Evolutionary conservation across 768 basidiomycete species (phyloP), one percentile per base, ranked within the genome.

Genomic region (Leccinellum albellum): DNA sequence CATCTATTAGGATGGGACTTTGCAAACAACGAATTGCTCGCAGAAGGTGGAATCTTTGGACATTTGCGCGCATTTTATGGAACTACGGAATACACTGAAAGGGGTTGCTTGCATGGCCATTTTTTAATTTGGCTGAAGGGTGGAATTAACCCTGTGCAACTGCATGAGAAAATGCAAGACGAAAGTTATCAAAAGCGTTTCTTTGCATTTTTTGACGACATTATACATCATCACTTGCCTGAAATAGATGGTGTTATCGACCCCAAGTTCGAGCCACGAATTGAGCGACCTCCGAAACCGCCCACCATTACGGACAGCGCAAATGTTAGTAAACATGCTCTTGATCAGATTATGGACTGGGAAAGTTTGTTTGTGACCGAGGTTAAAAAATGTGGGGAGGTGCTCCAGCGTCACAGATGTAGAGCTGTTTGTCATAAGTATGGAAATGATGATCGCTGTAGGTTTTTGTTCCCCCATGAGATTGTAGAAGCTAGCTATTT

Each of bases 401-500:
- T 45, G 4, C 28, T 70, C 7, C 69, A 70, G 26, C 6, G 58
- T 1, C 69, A 70, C 46, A 14, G 9, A 3, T 66, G 65, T 54
- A 23, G 37, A 8, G 1, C 54, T 2, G 67, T 70, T 17, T 74
- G 72, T 51, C 65, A 73, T 32, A 72, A 74, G 47, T 73, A 74
- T 65, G 62, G 65, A 4, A 64, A 71, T 61, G 49, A 58, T 29
- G 37, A 33, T 9, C 4, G 20, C 0, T 76, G 75, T 44, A 8
- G 69, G 0, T 76, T 76, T 63, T 44, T 55, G 3, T 75, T 73
- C 61, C 70, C 74, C 0, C 75, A 75, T 61, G 66, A 74, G 17
- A 54, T 70, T 2, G 51, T 73, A 28, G 54, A 64, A 2, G 51
- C 48, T 2, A 73, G 68, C 1, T 60, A 61, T 42, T 75, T 69